Conservation (phyloP, 345 rosid genomes). For the Mallotus nudiflorus region DNA sequence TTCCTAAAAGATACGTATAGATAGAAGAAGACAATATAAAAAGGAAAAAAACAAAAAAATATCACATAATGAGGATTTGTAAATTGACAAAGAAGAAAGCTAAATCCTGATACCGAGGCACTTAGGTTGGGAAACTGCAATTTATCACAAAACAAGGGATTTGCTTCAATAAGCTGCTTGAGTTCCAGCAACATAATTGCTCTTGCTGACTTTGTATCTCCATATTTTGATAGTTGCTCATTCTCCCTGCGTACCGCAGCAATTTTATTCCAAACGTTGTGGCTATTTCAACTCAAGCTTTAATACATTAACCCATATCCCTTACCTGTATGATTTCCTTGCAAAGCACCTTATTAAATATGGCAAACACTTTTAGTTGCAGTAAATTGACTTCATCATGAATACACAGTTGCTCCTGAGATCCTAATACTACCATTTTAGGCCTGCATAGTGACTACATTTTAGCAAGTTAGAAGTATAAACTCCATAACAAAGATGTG, state of each 20-base stretch:
- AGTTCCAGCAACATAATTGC: conserved; percentile 96
- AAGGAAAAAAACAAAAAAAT: no score
- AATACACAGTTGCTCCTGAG: no score
- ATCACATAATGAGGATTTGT: no score
- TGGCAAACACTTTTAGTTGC: conserved; percentile 93
- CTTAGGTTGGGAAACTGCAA: conserved; percentile 94
- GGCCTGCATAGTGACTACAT: no score
- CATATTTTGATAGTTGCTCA: conserved; percentile 94
- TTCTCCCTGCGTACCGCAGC: conserved; percentile 67
- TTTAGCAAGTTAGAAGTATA: no score
- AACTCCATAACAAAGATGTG: no score
- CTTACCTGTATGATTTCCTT: conserved; percentile 92
- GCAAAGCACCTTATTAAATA: conserved; percentile 92
- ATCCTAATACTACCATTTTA: no score
- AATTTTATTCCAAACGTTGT: conserved; percentile 1
- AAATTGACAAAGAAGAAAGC: no score
- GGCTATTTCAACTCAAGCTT: background rate
- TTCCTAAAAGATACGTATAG: no score
- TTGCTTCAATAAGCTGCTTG: conserved; percentile 97
- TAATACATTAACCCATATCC: background rate
- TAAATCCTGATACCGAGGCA: no score
- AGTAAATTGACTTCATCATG: no score
- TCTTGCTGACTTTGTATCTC: conserved; percentile 97
- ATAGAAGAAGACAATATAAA: no score
- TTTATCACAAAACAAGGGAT: conserved; percentile 93